phyloP scores from a whole-genome alignment of 2,329 filamentous ascomycete species.

The Clarireedia paspali region DNA sequence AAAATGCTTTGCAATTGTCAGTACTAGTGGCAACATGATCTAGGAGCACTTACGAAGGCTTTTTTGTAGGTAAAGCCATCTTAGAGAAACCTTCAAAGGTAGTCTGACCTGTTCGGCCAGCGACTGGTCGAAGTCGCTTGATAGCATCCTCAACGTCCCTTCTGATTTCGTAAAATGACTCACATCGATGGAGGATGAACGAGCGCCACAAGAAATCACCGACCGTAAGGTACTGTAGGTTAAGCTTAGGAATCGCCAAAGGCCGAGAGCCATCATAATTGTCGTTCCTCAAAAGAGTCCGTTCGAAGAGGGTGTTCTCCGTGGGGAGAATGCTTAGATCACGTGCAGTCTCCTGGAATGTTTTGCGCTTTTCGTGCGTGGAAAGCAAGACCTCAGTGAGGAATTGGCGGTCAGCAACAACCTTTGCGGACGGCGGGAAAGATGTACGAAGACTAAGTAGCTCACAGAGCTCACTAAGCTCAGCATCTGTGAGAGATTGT shows the following conservation, averaged over 20 bases:
- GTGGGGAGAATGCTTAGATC: constrained; percentile 75
- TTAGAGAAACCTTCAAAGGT: constrained; percentile 78
- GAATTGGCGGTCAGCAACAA: constrained; percentile 57
- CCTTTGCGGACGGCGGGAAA: constrained; percentile 66
- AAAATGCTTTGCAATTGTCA: constrained; percentile 48
- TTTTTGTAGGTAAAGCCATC: constrained; percentile 84
- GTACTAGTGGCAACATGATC: not conserved
- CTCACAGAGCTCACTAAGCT: constrained; percentile 61
- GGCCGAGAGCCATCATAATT: constrained; percentile 80
- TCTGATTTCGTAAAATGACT: constrained; percentile 88
- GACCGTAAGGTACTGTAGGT: constrained; percentile 89
- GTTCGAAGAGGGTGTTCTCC: constrained; percentile 73
- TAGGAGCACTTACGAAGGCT: constrained; percentile 49
- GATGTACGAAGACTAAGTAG: constrained; percentile 69
- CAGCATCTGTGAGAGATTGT: constrained; percentile 62
- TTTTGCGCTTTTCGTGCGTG: constrained; percentile 66
- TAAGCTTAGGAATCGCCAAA: constrained; percentile 86
- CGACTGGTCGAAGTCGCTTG: constrained; percentile 67
- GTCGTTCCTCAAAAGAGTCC: constrained; percentile 71
- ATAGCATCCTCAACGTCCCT: constrained; percentile 82
- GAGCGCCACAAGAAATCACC: constrained; percentile 97
- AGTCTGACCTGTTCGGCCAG: constrained; percentile 55
- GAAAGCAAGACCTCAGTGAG: constrained; percentile 66
- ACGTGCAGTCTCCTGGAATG: constrained; percentile 73
- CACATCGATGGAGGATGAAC: constrained; percentile 78